Evolutionary conservation across 2,329 filamentous ascomycete species (phyloP), one percentile per base, ranked within the genome.

Genomic region (Aspergillus sp.): DNA sequence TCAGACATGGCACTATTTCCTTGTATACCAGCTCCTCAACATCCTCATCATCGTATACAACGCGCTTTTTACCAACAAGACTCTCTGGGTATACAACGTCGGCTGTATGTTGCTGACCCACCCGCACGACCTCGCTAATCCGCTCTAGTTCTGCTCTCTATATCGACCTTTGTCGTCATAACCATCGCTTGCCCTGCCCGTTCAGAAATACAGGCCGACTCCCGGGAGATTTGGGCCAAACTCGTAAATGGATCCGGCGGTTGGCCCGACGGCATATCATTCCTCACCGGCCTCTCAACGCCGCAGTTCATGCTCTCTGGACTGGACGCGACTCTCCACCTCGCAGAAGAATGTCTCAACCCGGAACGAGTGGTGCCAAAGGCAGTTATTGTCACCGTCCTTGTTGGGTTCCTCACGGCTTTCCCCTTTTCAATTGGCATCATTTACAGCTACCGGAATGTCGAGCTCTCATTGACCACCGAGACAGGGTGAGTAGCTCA

Each of bases 301-400:
- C 68, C 68, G 5, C 68, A 70, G 15, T 70, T 70, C 57, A 70
- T 70, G 68, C 61, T 69, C 31, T 69, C 67, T 7, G 68, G 68
- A 4, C 66, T 70, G 9, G 68, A 70, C 31, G 67, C 68, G 4
- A 68, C 66, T 4, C 66, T 70, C 23, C 67, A 70, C 45, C 61
- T 70, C 1, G 68, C 68, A 17, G 68, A 70, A 49, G 68, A 70
- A 55, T 69, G 66, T 50, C 67, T 70, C 8, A 59, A 70, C 41
- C 65, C 68, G 1, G 68, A 68, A 54, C 56, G 62, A 7, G 68
- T 69, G 25, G 68, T 70, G 9, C 68, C 68, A 4, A 64, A 64
- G n/a, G 67, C 68, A 4, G 55, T 70, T 7, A 19, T 70, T 25
- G 55, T 57, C 34, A 70, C 68, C 19, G 67, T 70, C 0, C 7